phyloP scores from a whole-genome alignment of 441 rosid species.

The Erodium chrysanthum region DNA sequence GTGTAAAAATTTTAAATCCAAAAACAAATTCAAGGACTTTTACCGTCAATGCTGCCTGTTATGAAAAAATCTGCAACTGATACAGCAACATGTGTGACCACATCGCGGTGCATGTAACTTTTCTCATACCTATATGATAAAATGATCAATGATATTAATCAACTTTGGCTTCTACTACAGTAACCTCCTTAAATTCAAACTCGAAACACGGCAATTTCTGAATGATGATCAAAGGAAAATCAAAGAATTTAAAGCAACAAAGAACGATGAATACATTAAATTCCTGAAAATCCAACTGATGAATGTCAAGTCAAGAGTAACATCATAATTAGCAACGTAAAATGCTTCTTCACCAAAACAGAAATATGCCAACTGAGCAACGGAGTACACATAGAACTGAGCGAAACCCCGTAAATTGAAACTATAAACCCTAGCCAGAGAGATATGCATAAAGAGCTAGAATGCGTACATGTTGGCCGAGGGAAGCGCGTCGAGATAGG shows the following conservation, averaged over 20 bases:
- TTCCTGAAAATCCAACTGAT: background rate
- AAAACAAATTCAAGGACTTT: background rate
- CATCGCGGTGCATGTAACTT: constrained; percentile 96
- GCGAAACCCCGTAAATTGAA: too few relatives aligned
- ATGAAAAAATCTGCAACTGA: constrained; percentile 90
- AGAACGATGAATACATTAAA: background rate
- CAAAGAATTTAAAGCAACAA: background rate
- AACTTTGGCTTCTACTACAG: background rate
- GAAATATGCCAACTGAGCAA: background rate
- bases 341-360: background rate
- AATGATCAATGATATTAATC: background rate
- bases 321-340: background rate
- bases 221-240: background rate
- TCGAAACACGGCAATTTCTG: too few relatives aligned
- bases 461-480: constrained; percentile 61
- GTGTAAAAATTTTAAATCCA: too few relatives aligned
- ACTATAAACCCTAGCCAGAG: constrained; percentile 9
- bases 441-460: background rate
- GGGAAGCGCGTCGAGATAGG: constrained; percentile 80
- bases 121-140: constrained; percentile 73
- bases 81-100: constrained; percentile 81
- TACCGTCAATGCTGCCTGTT: constrained; percentile 89
- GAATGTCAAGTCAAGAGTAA: background rate
- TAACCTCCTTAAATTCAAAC: background rate
- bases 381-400: background rate